A percentile compares a stretch with the other conserved stretches of the same genome.
These are phyloP conservation scores for Erigeron canadensis DNA, from an alignment of 129 eudicot species.

Conservation along the genomic window DNA sequence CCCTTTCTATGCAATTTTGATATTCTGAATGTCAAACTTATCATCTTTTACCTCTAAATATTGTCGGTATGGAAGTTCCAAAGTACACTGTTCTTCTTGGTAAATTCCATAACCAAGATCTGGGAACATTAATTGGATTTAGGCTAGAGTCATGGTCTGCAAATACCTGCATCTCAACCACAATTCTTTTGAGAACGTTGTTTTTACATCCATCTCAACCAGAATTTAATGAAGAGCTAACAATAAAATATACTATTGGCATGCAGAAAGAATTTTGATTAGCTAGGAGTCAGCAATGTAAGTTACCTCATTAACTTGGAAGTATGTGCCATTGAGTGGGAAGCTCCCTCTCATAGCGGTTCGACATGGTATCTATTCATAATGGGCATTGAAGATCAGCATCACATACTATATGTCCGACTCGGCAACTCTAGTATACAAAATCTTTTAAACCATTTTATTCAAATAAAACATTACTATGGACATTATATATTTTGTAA, in stretches of 20 bases:
- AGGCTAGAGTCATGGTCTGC: slow-evolving; percentile 91
- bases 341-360: slow-evolving; percentile 98
- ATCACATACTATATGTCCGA: slow-evolving; percentile 18
- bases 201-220: not conserved
- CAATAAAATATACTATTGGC: not conserved
- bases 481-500: not conserved
- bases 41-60: slow-evolving; percentile 67
- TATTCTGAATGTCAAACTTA: not conserved
- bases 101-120: slow-evolving; percentile 79
- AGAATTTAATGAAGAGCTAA: slow-evolving; percentile 7
- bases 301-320: slow-evolving; percentile 92
- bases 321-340: slow-evolving; percentile 93
- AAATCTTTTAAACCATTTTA: not conserved
- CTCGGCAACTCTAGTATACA: not conserved
- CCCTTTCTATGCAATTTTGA: not conserved
- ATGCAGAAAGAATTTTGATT: not conserved
- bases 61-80: slow-evolving; percentile 79
- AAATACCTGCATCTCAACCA: slow-evolving; percentile 64
- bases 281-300: slow-evolving; percentile 4
- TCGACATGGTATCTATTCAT: slow-evolving; percentile 80
- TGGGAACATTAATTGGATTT: slow-evolving; percentile 71
- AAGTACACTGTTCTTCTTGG: slow-evolving; percentile 85
- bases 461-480: not conserved
- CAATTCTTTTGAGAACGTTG: not conserved
- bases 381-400: slow-evolving; percentile 14